A percentile compares a stretch with the other conserved stretches of the same genome.
Evolutionary conservation across 257 asterid species (phyloP).

Genomic region (Penstemon eatonii): DNA sequence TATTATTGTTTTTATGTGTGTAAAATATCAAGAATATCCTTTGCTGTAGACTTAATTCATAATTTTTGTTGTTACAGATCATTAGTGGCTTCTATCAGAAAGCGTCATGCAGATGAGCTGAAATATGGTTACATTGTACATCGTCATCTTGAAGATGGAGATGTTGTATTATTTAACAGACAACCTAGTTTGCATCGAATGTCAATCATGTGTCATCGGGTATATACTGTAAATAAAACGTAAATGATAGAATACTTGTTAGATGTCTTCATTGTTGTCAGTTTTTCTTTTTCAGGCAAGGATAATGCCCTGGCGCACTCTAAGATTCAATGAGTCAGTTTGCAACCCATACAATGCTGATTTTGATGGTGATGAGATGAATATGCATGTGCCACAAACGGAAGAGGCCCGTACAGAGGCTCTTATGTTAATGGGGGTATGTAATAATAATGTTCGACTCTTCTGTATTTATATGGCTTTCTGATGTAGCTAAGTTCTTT

Average conservation of each 20-base stretch:
- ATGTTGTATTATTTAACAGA: slow-evolving; percentile 75
- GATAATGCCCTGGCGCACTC: slow-evolving; percentile 99
- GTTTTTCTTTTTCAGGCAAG: slow-evolving; percentile 65
- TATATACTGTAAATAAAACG: slow-evolving; percentile 32
- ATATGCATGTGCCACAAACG: slow-evolving; percentile 98
- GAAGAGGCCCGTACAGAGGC: slow-evolving; percentile 99
- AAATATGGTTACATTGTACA: slow-evolving; percentile 73
- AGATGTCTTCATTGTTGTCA: slow-evolving; percentile 25
- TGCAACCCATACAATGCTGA: slow-evolving; percentile 98
- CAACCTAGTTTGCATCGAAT: slow-evolving; percentile 97
- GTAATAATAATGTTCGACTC: slow-evolving; percentile 13
- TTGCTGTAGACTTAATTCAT: slow-evolving; percentile 10
- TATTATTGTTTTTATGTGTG: not conserved
- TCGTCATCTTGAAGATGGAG: slow-evolving; percentile 97
- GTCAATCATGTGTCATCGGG: slow-evolving; percentile 97
- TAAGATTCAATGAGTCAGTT: slow-evolving; percentile 95
- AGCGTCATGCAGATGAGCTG: slow-evolving; percentile 77
- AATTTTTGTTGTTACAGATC: slow-evolving; percentile 44
- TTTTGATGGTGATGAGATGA: slow-evolving; percentile 99
- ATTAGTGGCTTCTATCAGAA: slow-evolving; percentile 51
- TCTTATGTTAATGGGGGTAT: slow-evolving; percentile 90
- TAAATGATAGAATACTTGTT: not conserved
- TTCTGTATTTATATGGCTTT: slow-evolving; percentile 27
- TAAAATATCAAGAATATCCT: not conserved
- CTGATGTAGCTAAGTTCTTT: not conserved